Evolutionary conservation across 1,139 yeast species (phyloP).

Genomic region (Magnusiomyces paraingens): DNA sequence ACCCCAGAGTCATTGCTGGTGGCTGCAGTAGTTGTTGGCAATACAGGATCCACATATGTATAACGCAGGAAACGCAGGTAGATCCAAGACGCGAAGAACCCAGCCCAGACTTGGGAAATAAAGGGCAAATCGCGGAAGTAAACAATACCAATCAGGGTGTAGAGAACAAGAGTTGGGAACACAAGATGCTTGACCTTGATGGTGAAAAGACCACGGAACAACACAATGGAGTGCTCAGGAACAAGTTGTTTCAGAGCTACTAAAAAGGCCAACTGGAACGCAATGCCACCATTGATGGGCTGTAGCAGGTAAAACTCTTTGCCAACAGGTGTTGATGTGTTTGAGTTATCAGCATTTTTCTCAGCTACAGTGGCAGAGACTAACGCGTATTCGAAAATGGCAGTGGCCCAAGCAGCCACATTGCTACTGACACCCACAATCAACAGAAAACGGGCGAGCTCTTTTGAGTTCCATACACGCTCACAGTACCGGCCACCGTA

Average conservation of each 20-base stretch:
- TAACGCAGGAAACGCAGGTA: slow-evolving; percentile 73
- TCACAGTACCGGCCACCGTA: slow-evolving; percentile 51
- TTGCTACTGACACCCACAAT: slow-evolving; percentile 41
- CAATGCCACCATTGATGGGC: slow-evolving; percentile 64
- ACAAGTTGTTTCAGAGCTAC: slow-evolving; percentile 84
- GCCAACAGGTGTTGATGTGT: not conserved
- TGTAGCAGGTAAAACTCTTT: slow-evolving; percentile 5
- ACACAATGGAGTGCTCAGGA: slow-evolving; percentile 76
- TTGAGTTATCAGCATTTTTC: not conserved
- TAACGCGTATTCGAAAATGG: not conserved
- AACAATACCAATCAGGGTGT: slow-evolving; percentile 32
- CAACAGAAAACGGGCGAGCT: slow-evolving; percentile 52
- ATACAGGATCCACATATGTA: slow-evolving; percentile 31
- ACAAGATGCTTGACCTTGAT: slow-evolving; percentile 67
- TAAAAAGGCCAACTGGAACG: slow-evolving; percentile 65
- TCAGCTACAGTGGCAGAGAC: not conserved
- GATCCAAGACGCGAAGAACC: slow-evolving; percentile 64
- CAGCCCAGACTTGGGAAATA: slow-evolving; percentile 37
- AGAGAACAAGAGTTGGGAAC: slow-evolving; percentile 46
- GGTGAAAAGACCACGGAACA: slow-evolving; percentile 57
- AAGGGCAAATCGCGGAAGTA: slow-evolving; percentile 10
- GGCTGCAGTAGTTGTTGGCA: slow-evolving; percentile 18
- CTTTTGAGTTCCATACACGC: slow-evolving; percentile 51
- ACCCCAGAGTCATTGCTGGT: slow-evolving; percentile 17
- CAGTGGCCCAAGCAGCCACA: not conserved